Base-by-base conservation (phyloP, 257 asterid species). In the Nicotiana otophora region DNA sequence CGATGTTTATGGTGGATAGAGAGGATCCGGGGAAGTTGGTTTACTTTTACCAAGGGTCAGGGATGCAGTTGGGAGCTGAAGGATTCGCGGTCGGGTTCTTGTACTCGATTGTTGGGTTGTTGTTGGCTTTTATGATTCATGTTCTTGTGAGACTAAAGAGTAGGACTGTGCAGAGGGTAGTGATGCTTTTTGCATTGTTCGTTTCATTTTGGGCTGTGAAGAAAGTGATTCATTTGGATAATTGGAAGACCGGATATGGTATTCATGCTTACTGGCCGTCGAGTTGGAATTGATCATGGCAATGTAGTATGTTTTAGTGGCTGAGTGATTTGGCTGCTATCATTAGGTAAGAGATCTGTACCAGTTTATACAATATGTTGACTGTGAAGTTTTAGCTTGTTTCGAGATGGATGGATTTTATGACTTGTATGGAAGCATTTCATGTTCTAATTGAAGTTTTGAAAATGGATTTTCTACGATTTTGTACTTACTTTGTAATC, bases 61-160 rank as follows among this genome's bases (percentile, higher is more conserved):
- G 98, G 54, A 96, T 91, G 97, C 99, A 96, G 79, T 85, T 96
- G 84, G 99, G 98, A 63, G 95, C 97, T 4, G 99, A 96, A 85
- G 99, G 99, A 1, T 94, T 93, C 26, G 76, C 95, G 0, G 85
- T 96, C 17, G 99, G 99, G n/a, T 92, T 90, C 88, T 78, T 96
- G 91, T 96, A 96, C 39, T 90, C 98, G 14, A 77, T 93, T 23
- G 98, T 96, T 14, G 99, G 99, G 16, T 88, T 93, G 83, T 80
- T 94, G 85, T 84, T 96, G 86, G 98, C 98, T 5, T 90, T 93
- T 84, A 87, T 85, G 10, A 90, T 91, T 58, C 93, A 94, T 66
- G 89, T 86, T 39, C 90, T 96, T 75, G 91, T 90, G 69, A 81
- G 77, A 48, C 87, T 90, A 84, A 90, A 70, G 90, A 94, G 84